Percentiles rank a stretch among this genome's conserved stretches.
phyloP scores from a whole-genome alignment of 2,329 filamentous ascomycete genomes.

The Allantophomopsis cytisporea region DNA sequence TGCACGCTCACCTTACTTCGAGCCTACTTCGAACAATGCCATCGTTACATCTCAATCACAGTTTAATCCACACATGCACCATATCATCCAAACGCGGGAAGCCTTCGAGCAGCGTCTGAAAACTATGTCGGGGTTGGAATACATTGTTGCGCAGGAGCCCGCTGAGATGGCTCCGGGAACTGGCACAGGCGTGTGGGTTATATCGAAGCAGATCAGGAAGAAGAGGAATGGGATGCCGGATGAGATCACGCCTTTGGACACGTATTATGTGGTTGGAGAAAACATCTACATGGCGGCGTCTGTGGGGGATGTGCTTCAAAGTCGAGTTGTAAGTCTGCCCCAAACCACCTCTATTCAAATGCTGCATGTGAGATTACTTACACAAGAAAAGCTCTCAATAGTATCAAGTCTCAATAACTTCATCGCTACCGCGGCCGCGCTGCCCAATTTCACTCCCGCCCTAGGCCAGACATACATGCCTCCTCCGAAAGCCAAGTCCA shows the following conservation, averaged over 20 bases:
- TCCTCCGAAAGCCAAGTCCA: constrained; percentile 8
- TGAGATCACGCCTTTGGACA: constrained; percentile 42
- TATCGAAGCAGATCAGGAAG: constrained; percentile 51
- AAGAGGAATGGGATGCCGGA: constrained; percentile 41
- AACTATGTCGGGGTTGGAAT: constrained; percentile 54
- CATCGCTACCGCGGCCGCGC: constrained; percentile 16
- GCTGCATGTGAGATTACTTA: too few species aligned
- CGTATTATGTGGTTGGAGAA: constrained; percentile 52
- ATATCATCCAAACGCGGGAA: constrained; percentile 44
- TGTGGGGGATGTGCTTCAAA: constrained; percentile 42
- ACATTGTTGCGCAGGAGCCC: constrained; percentile 50
- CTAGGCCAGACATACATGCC: constrained; percentile 27
- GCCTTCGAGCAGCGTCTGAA: constrained; percentile 47
- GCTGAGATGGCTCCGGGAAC: constrained; percentile 47
- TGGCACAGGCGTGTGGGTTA: constrained; percentile 54
- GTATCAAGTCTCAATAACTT: constrained; percentile 17
- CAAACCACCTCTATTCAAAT: too few species aligned
- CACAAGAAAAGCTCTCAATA: constrained; percentile 7
- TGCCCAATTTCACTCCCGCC: constrained; percentile 31
- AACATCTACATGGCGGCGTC: constrained; percentile 55
- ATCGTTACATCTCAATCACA: constrained; percentile 47
- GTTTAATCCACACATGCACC: constrained; percentile 43
- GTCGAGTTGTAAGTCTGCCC: constrained; percentile 36
- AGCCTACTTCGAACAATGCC: constrained; percentile 53
- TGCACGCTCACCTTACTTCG: constrained; percentile 53